Percentiles rank a stretch among this genome's conserved stretches.
phyloP scores from a whole-genome alignment of 768 basidiomycete genomes.

The Leccinellum luteum region DNA sequence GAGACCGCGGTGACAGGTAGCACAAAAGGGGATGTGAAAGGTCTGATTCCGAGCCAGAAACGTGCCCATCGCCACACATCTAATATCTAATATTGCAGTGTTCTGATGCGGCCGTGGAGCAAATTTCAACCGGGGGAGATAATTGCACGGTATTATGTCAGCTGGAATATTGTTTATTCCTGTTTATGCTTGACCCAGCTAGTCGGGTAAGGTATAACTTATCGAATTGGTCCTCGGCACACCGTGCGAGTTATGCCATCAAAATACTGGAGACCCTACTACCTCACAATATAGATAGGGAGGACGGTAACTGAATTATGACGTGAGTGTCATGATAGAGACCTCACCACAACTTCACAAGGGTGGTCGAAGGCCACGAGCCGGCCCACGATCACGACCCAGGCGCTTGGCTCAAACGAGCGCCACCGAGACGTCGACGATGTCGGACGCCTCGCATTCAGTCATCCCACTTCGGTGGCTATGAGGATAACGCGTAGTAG shows the following conservation, averaged over 20 bases:
- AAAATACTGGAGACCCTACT: not conserved
- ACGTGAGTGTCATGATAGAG: not conserved
- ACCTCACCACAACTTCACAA: not conserved
- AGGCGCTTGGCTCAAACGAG: not conserved
- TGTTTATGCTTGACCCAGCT: not conserved
- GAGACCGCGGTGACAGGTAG: not conserved
- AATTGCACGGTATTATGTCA: not conserved
- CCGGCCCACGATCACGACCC: not conserved
- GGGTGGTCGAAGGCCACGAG: conserved; percentile 1
- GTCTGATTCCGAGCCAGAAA: not conserved
- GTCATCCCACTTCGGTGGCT: not conserved
- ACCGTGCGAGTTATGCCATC: not conserved
- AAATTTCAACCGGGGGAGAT: not conserved
- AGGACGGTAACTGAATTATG: conserved; percentile 1
- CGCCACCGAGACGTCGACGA: not conserved
- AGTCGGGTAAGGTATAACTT: not conserved
- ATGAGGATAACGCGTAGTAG: not conserved
- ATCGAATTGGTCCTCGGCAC: not conserved
- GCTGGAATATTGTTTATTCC: not conserved
- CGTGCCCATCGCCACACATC: not conserved
- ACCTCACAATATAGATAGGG: too few relatives aligned
- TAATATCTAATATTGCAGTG: not conserved
- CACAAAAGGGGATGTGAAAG: not conserved
- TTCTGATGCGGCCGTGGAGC: not conserved
- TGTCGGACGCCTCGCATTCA: not conserved